Percentiles rank a stretch among this genome's conserved stretches.
phyloP scores from a whole-genome alignment of 31 red algal species.

The Porphyra umbilicalis region DNA sequence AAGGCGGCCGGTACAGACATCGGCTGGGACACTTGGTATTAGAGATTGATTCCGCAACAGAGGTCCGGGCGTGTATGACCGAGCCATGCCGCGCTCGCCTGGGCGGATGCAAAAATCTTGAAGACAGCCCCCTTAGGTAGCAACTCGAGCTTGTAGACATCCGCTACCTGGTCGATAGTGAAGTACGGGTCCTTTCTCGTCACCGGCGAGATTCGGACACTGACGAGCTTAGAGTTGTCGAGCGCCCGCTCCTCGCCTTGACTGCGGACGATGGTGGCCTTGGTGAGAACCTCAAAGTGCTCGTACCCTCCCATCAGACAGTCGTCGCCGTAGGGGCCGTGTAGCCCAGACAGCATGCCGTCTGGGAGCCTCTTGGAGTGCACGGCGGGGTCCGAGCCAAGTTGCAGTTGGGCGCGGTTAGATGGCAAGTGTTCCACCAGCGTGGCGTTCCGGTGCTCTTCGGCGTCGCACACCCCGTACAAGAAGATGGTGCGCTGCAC shows the following conservation, averaged over 20 bases:
- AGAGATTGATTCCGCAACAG: background rate
- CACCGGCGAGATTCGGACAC: background rate
- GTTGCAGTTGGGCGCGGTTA: background rate
- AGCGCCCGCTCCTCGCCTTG: background rate
- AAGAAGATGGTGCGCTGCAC: constrained; percentile 22
- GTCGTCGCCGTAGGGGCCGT: constrained; percentile 12
- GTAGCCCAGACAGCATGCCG: background rate
- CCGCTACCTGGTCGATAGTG: no score
- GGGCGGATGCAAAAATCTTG: background rate
- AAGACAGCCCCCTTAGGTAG: no score
- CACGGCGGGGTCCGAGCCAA: background rate
- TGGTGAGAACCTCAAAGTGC: background rate
- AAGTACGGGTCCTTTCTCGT: background rate
- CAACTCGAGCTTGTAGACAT: no score
- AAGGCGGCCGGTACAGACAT: background rate
- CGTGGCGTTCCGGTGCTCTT: constrained; percentile 8
- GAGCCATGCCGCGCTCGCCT: background rate
- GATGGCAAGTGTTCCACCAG: background rate
- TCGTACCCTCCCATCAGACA: background rate
- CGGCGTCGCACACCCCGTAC: background rate
- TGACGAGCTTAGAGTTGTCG: constrained; percentile 15
- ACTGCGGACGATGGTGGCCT: background rate
- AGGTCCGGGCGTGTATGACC: constrained; percentile 16
- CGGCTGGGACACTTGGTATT: background rate
- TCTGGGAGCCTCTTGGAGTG: background rate